Evolutionary conservation across 1,284 basidiomycete species (phyloP), one percentile per base, ranked within the genome.

Genomic region (Austroboletus niveus): DNA sequence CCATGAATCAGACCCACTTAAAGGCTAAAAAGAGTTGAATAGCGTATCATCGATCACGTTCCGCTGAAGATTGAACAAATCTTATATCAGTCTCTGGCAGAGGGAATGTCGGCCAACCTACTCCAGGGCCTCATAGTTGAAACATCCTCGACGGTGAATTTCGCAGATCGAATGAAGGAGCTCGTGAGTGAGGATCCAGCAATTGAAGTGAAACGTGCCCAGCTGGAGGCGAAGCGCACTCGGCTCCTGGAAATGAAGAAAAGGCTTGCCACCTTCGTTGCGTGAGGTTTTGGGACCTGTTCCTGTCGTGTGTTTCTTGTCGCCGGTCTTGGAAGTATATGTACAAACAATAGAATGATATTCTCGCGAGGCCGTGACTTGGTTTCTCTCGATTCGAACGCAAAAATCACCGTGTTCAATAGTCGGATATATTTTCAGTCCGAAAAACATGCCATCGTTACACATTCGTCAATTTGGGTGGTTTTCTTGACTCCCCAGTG

Each of bases 41-140:
- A 85, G 82, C 75, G 82, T 15, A 65, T 81, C 48, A 74, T 81
- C 27, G 82, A 84, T 54, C 66, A 75, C 27, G 55, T 82, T 24
- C 80, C 80, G 0, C 65, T 78, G 9, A 69, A 70, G 29, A 80
- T 83, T 31, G 80, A 83, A 47, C 75, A 75, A 35, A 68, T 74
- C 31, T 68, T 84, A 10, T 73, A 77, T 39, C 73, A 75, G 38
- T 55, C 66, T 2, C 65, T 82, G 11, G 69, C 70, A 0, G 56
- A 63, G 0, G 62, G 51, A 9, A 60, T 84, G 29, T 69, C 74
- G 14, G 57, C 60, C n/a, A 65, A 61, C 24, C 63, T 84, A 4
- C 57, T 81, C n/a, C 62, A 64, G 20, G 63, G 63, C 22, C 61
- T 81, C 22, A 53, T 72, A 20, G 54, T 10, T 45, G 54, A 63